phyloP scores from a whole-genome alignment of 345 rosid genomes.

The Dovyalis caffra region DNA sequence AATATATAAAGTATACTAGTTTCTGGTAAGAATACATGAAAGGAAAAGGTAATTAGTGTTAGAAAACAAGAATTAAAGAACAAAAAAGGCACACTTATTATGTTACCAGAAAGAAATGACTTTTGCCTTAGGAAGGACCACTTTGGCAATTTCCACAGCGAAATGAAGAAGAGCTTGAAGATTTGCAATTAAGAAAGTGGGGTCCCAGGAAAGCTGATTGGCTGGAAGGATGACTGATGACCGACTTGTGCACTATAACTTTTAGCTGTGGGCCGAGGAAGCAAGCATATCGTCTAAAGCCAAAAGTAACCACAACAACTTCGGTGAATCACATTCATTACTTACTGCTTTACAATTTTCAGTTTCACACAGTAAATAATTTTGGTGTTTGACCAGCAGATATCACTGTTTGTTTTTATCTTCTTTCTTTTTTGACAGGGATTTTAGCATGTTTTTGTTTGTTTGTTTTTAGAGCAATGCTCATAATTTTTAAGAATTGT shows the following conservation, averaged over 20 bases:
- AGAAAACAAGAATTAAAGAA: too few relatives aligned
- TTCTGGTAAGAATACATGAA: too few relatives aligned
- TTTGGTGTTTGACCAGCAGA: not conserved
- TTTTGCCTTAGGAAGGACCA: not conserved
- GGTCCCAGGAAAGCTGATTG: not conserved
- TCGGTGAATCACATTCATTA: not conserved
- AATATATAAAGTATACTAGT: too few relatives aligned
- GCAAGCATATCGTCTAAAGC: not conserved
- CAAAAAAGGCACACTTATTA: too few relatives aligned
- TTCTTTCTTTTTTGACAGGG: not conserved
- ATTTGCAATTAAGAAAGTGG: not conserved
- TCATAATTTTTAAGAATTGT: too few relatives aligned
- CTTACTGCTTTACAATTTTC: not conserved
- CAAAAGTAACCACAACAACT: not conserved
- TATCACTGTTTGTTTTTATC: not conserved
- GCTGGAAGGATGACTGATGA: not conserved
- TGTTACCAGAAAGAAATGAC: not conserved
- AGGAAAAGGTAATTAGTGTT: not conserved
- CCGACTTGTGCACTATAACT: not conserved
- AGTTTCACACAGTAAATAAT: not conserved
- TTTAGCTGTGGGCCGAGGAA: not conserved
- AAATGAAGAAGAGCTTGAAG: not conserved
- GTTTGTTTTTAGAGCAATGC: too few relatives aligned
- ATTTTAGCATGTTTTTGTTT: too few relatives aligned
- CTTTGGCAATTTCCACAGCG: not conserved